Percentiles rank a stretch among this genome's conserved stretches.
Conservation (phyloP, 495 filamentous ascomycete genomes). For the Evernia prunastri region DNA sequence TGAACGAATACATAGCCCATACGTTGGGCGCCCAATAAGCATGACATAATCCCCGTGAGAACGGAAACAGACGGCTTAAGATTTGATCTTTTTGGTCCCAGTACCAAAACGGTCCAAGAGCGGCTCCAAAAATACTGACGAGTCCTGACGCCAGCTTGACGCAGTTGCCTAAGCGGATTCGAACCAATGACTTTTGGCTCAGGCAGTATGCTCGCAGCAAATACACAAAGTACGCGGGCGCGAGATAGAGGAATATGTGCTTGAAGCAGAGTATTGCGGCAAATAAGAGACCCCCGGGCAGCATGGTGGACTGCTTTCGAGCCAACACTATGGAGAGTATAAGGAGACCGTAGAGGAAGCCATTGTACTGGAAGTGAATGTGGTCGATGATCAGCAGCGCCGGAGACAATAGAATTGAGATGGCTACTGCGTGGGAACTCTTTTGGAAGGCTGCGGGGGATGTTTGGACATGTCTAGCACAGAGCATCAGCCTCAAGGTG, state of each 20-base stretch:
- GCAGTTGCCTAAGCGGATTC: conserved; percentile 67
- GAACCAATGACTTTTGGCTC: conserved; percentile 67
- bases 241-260: conserved; percentile 96
- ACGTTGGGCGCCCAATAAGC: conserved; percentile 98
- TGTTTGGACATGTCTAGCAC: conserved; percentile 62
- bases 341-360: conserved; percentile 86
- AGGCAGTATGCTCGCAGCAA: conserved; percentile 84
- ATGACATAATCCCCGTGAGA: conserved; percentile 87
- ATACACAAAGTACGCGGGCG: conserved; percentile 93
- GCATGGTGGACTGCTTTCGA: conserved; percentile 66
- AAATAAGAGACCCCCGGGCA: conserved; percentile 74
- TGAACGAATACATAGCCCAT: conserved; percentile 95
- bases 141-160: conserved; percentile 76
- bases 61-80: conserved; percentile 80
- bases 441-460: conserved; percentile 55
- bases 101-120: conserved; percentile 83
- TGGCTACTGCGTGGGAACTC: conserved; percentile 78
- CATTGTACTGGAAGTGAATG: conserved; percentile 99
- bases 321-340: conserved; percentile 78
- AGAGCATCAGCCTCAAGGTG: conserved; percentile 6
- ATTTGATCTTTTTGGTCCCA: conserved; percentile 87
- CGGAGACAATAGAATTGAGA: conserved; percentile 86
- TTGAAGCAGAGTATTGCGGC: conserved; percentile 85
- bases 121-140: conserved; percentile 63
- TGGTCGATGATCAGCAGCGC: conserved; percentile 96